Evolutionary conservation across 1,139 yeast species (phyloP).

Genomic region (Yamadazyma trypodendri): DNA sequence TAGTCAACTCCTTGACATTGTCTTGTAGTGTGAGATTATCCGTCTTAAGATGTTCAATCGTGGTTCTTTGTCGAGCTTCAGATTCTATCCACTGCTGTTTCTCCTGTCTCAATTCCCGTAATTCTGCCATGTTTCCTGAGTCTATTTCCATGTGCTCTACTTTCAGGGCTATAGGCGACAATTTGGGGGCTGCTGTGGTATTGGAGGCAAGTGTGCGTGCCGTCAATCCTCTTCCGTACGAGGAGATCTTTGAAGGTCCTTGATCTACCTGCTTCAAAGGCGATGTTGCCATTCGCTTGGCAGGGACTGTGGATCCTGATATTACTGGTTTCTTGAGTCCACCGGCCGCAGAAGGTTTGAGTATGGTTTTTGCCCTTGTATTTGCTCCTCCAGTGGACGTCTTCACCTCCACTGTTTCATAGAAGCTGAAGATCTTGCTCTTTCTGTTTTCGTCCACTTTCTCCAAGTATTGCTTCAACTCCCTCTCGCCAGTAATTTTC

Average conservation of each 20-base stretch:
- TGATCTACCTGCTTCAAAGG: slow-evolving; percentile 52
- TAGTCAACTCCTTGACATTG: slow-evolving; percentile 39
- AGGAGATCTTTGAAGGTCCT: slow-evolving; percentile 25
- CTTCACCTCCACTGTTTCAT: slow-evolving; percentile 56
- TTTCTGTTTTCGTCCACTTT: slow-evolving; percentile 73
- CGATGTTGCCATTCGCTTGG: slow-evolving; percentile 66
- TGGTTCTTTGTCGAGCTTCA: slow-evolving; percentile 37
- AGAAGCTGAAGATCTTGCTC: slow-evolving; percentile 62
- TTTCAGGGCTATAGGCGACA: slow-evolving; percentile 9
- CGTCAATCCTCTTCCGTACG: slow-evolving; percentile 37
- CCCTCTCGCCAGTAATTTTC: slow-evolving; percentile 78
- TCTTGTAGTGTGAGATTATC: slow-evolving; percentile 45
- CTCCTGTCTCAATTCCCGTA: slow-evolving; percentile 52
- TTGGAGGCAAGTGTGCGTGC: slow-evolving; percentile 33
- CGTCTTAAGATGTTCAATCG: slow-evolving; percentile 39
- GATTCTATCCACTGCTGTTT: slow-evolving; percentile 51
- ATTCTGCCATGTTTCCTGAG: slow-evolving; percentile 41
- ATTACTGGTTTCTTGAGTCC: slow-evolving; percentile 10
- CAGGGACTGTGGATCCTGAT: slow-evolving; percentile 44
- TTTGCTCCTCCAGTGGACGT: slow-evolving; percentile 18
- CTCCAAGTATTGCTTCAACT: slow-evolving; percentile 58
- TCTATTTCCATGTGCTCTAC: slow-evolving; percentile 13
- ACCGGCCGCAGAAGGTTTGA: slow-evolving; percentile 5
- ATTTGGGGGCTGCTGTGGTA: slow-evolving; percentile 14
- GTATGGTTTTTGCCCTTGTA: slow-evolving; percentile 5